Conservation (phyloP, 345 rosid species). For the Raphanus sativus region DNA sequence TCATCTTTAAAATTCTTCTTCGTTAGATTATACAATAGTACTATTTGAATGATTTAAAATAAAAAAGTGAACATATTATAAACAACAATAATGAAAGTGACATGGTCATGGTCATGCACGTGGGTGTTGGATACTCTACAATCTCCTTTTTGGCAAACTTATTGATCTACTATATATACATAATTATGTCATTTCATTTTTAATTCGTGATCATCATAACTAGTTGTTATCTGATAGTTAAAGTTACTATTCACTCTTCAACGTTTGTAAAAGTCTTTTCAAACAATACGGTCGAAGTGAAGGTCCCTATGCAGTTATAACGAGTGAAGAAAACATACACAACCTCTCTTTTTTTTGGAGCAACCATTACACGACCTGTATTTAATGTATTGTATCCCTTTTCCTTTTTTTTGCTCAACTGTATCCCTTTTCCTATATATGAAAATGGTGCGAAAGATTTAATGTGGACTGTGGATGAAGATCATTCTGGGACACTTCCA, state of each 20-base stretch:
- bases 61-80: conserved; percentile 21
- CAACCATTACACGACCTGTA: not conserved
- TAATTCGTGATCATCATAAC: conserved; percentile 1
- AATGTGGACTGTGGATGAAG: conserved; percentile 23
- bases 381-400: not conserved
- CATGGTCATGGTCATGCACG: conserved; percentile 36
- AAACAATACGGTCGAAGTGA: not conserved
- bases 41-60: not conserved
- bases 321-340: not conserved
- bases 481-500: conserved; percentile 36
- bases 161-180: conserved; percentile 21
- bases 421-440: not conserved
- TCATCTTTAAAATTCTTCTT: not conserved
- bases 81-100: conserved; percentile 32
- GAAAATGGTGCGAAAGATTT: not conserved
- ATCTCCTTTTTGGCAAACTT: conserved; percentile 28
- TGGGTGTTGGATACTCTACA: conserved; percentile 36
- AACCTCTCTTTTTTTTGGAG: not conserved
- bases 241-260: conserved; percentile 2
- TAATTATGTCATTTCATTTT: conserved; percentile 16
- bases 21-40: not conserved
- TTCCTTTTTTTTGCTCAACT: no score
- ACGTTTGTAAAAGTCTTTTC: conserved; percentile 4
- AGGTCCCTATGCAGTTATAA: conserved; percentile 3
- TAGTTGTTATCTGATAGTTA: not conserved